Evolutionary conservation across 169 alveolate species (phyloP).

Genomic region (Eimeria praecox): DNA sequence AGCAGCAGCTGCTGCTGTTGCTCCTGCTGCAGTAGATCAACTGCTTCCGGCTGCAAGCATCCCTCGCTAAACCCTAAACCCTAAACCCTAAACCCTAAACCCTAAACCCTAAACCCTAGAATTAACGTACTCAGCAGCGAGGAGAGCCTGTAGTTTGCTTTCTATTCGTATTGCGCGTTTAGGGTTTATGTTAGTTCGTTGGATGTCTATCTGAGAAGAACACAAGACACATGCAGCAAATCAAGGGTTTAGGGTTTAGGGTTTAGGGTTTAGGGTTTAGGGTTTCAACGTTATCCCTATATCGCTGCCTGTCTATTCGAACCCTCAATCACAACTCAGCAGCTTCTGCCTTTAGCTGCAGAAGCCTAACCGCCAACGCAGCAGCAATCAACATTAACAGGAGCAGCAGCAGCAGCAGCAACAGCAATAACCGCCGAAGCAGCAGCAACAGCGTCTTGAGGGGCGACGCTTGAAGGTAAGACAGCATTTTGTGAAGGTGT

Average conservation of each 20-base stretch:
- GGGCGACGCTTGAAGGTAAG: neutral
- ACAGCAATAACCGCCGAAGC: neutral
- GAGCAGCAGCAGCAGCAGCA: neutral
- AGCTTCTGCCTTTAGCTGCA: neutral
- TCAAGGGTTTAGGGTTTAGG: neutral
- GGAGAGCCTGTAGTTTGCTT: conserved; percentile 69
- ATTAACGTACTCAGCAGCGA: conserved; percentile 49
- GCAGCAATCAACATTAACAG: neutral
- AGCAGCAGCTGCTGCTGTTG: neutral
- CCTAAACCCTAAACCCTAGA: neutral
- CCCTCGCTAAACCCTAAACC: neutral
- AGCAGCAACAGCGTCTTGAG: neutral
- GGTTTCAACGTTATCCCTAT: neutral
- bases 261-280: conserved; percentile 1
- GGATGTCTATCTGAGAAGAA: conserved; percentile 54
- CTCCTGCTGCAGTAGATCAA: neutral
- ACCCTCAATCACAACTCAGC: neutral
- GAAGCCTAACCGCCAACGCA: neutral
- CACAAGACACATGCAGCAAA: neutral
- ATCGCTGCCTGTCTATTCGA: neutral
- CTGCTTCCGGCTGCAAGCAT: neutral
- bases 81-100: neutral
- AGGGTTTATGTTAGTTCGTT: conserved; percentile 67
- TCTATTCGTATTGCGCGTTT: conserved; percentile 31
- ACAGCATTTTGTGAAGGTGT: too few species aligned